Base-by-base conservation (phyloP, 768 basidiomycete species). In the Trametes elegans region DNA sequence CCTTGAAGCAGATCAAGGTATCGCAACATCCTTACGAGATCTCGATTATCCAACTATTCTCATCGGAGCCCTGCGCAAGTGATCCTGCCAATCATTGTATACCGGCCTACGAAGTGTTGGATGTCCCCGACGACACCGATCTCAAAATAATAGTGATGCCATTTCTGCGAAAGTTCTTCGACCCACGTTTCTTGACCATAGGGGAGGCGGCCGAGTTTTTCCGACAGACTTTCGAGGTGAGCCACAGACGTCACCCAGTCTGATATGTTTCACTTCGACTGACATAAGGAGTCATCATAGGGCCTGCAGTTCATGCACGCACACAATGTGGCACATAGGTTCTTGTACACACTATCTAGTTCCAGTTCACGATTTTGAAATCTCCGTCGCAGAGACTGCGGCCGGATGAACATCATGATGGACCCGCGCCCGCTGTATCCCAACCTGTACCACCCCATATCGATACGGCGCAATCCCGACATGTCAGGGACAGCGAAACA, bases 171-270 rank as follows among this genome's bases (percentile, higher is more conserved):
- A 53, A 24, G 2, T 67, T 61, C 48, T 34, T 67, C 28, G 53
- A 68, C 13, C 71, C 71, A 1, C 63, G 40, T 0, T 73, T 74
- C 39, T 58, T 65, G 10, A 72, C 70, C 0, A 47, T 73, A 13
- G 73, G 73, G 1, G 74, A 76, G 55, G 68, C 64, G 0, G 35
- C 75, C 0, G 69, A 70, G 3, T 74, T 65, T 41, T 58, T 73
- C 23, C 48, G 62, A 0, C 72, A 74, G 40, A 32, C 71, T 7
- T 66, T 75, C 21, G 69, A 74, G 61, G 74, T 70, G n/a, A 7
- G 40, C 14, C 19, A 27, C 6, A 2, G 4, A 31, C 13, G 1
- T 42, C 21, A 1, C 13, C 1, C 14, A 7, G 27, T 26, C 36
- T 40, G 19, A 28, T 28, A 11, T n/a, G n/a, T n/a, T 2, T 21